Percentiles rank a stretch among this genome's conserved stretches.
Evolutionary conservation across 495 filamentous ascomycete genomes (phyloP).

Genomic region (Neurospora sp.): DNA sequence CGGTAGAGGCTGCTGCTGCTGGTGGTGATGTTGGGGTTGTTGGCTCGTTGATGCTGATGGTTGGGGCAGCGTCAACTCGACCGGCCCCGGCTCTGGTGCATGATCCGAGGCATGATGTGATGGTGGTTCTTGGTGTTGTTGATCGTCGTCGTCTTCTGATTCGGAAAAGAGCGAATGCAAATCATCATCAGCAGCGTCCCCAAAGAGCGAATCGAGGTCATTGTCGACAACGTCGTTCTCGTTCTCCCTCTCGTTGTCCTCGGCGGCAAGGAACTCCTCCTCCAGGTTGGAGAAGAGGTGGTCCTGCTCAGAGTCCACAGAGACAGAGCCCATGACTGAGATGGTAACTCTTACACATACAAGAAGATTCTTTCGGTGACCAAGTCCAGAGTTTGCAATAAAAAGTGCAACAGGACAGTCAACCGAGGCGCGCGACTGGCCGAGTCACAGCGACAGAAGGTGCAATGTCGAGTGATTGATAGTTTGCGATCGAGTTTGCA

Average conservation of each 20-base stretch:
- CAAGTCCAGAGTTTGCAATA: neutral
- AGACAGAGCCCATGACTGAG: conserved; percentile 27
- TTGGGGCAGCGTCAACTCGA: neutral
- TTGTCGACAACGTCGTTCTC: neutral
- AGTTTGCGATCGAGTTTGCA: neutral
- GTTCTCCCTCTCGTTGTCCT: conserved; percentile 31
- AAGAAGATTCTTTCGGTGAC: neutral
- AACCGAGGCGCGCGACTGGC: neutral
- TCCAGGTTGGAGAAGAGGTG: conserved; percentile 28
- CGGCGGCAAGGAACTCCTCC: conserved; percentile 35
- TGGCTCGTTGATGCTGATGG: neutral
- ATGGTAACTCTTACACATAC: neutral
- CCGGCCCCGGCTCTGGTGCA: conserved; percentile 3
- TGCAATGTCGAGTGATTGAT: neutral
- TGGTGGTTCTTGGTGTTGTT: conserved; percentile 4
- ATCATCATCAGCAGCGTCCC: conserved; percentile 8
- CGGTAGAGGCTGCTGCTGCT: neutral
- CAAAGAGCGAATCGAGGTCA: conserved; percentile 17
- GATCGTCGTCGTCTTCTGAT: conserved; percentile 2
- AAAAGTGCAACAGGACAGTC: neutral
- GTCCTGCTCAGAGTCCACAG: conserved; percentile 25
- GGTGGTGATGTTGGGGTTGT: neutral
- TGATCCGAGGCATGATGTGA: neutral
- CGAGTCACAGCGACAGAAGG: neutral
- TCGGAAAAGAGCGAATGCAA: conserved; percentile 15